Base-by-base conservation (phyloP, 495 filamentous ascomycete genomes). In the Aspergillus egyptiacus region DNA sequence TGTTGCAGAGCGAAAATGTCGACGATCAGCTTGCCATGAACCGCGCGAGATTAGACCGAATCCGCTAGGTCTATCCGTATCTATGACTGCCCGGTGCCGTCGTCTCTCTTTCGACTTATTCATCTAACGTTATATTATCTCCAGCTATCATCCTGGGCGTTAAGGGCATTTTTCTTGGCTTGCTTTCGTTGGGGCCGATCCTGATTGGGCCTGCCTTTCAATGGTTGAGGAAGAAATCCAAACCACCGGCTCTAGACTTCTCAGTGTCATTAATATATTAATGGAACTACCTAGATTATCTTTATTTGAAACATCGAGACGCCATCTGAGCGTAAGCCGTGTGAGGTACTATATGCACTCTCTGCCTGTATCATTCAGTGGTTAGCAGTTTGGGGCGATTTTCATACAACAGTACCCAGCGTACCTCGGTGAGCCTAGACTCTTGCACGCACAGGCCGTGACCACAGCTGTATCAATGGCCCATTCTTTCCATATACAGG, bases 21-120 rank as follows among this genome's bases (percentile, higher is more conserved):
- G 83, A 86, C 67, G 84, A 87, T 58, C 76, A 84, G 62, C 78
- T 85, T 67, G 78, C 76, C 46, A 76, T 83, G 74, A 85, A 85
- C 69, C 69, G 80, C 38, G 75, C 80, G 54, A 75, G 76, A 58
- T 59, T 86, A 59, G 80, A 84, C 58, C 74, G 81, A 13, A 83
- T 85, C 55, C 71, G 69, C 54, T 81, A 68, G 64, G 23, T 23
- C 13, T 27, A 10, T 17, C 17, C 14, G 22, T 40, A 35, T 31
- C 19, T 25, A 38, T 47, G 58, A 58, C 63, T 58, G 64, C 64
- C 65, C 54, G 64, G 65, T 60, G 67, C 67, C 60, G 58, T 60
- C 56, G 54, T 50, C 48, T 15, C 54, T 49, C 14, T 48, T 41
- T 51, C 5, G 22, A 22, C 4, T 2, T 10, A 31, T 31, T 31